Conservation (phyloP, 2,329 filamentous ascomycete genomes). For the Lanzia echinophila region DNA sequence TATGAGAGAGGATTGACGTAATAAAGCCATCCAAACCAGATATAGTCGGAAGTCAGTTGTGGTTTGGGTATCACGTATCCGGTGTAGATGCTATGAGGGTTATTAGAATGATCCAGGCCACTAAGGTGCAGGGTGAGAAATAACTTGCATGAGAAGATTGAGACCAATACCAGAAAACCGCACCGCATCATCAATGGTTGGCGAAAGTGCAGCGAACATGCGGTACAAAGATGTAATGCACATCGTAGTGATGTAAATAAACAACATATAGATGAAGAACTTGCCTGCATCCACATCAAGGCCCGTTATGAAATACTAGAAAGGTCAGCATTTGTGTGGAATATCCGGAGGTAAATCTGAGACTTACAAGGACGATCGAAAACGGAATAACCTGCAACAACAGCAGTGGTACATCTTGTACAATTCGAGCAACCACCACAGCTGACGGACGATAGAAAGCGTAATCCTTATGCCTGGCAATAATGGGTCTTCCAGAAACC, state of each 20-base stretch:
- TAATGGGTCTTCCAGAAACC: conserved; percentile 64
- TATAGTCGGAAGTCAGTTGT: conserved; percentile 49
- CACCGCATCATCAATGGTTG: conserved; percentile 59
- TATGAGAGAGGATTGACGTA: conserved; percentile 43
- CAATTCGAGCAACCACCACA: conserved; percentile 54
- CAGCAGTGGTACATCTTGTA: conserved; percentile 57
- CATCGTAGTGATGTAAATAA: conserved; percentile 56
- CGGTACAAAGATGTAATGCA: conserved; percentile 59
- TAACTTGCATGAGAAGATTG: conserved; percentile 46
- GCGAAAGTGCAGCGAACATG: conserved; percentile 59
- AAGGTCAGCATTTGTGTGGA: not conserved
- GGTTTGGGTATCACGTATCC: conserved; percentile 64
- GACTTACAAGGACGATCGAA: conserved; percentile 39
- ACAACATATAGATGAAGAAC: conserved; percentile 60
- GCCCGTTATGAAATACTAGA: conserved; percentile 54
- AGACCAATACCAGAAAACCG: conserved; percentile 56
- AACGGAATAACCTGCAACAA: conserved; percentile 53
- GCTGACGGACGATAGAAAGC: conserved; percentile 65
- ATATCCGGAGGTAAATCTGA: no score
- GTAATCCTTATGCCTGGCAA: conserved; percentile 59
- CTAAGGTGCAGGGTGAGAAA: not conserved
- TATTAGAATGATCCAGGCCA: not conserved
- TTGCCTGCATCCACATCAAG: conserved; percentile 53
- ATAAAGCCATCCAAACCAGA: conserved; percentile 60
- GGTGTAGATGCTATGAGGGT: conserved; percentile 42